phyloP scores from a whole-genome alignment of 768 basidiomycete genomes.

The Suillus paluster region DNA sequence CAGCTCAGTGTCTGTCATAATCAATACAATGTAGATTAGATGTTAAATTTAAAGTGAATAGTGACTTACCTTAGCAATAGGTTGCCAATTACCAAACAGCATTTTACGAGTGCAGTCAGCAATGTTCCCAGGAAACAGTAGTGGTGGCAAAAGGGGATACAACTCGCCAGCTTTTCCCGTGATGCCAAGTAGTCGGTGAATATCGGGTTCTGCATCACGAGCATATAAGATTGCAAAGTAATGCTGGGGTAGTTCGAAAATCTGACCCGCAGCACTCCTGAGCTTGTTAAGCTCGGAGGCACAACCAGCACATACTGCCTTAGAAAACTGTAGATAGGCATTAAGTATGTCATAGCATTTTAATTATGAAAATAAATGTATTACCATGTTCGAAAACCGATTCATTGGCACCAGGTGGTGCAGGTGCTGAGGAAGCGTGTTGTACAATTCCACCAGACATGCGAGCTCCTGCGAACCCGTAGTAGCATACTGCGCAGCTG shows the following conservation, averaged over 20 bases:
- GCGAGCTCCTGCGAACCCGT: neutral
- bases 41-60: neutral
- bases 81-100: constrained; percentile 1
- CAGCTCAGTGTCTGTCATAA: neutral
- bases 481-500: constrained; percentile 1
- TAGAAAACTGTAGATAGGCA: constrained; percentile 2
- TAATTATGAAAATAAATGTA: neutral
- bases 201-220: neutral
- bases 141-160: neutral
- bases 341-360: neutral
- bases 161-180: neutral
- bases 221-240: neutral
- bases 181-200: constrained; percentile 2
- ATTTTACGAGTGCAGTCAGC: neutral
- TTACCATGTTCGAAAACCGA: neutral
- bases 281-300: constrained; percentile 3
- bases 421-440: constrained; percentile 2
- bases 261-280: neutral
- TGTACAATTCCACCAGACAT: neutral
- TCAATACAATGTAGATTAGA: neutral
- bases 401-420: neutral
- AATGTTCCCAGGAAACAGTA: constrained; percentile 1
- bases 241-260: neutral
- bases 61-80: neutral
- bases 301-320: neutral